Conservation (phyloP, 176 grass and related monocot genomes). For the Oryza australiensis region DNA sequence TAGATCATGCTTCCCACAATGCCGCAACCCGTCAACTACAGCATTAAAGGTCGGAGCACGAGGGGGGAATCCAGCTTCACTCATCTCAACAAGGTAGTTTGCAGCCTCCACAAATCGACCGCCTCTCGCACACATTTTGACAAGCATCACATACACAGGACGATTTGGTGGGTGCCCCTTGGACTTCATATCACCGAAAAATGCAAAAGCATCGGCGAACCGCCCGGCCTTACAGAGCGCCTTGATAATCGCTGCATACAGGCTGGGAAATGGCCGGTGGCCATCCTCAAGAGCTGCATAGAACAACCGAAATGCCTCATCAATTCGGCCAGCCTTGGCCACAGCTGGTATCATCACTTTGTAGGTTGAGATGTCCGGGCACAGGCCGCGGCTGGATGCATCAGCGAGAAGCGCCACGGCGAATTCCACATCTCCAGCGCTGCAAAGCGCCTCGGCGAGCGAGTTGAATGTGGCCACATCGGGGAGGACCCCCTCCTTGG, state of each 20-base stretch:
- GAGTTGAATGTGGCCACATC: conserved; percentile 90
- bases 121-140: conserved; percentile 88
- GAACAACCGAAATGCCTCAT: conserved; percentile 78
- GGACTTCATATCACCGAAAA: conserved; percentile 82
- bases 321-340: conserved; percentile 77
- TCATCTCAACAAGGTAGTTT: conserved; percentile 92
- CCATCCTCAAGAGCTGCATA: conserved; percentile 75
- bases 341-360: conserved; percentile 87
- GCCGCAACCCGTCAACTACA: conserved; percentile 74
- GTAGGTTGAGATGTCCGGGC: conserved; percentile 92
- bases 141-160: conserved; percentile 93
- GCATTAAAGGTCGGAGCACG: conserved; percentile 59
- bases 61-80: conserved; percentile 66
- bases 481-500: conserved; percentile 92
- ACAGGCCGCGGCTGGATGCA: conserved; percentile 65
- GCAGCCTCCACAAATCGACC: conserved; percentile 73
- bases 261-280: conserved; percentile 76
- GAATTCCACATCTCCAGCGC: conserved; percentile 60
- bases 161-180: conserved; percentile 70
- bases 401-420: conserved; percentile 65
- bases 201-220: conserved; percentile 71
- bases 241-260: conserved; percentile 89
- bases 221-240: conserved; percentile 80
- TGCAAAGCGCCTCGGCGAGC: conserved; percentile 75
- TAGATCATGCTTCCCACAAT: conserved; percentile 74